Evolutionary conservation across 192 early-diverging fungal species (phyloP), one percentile per base, ranked within the genome.

Genomic region (Coemansia nantahalensis): DNA sequence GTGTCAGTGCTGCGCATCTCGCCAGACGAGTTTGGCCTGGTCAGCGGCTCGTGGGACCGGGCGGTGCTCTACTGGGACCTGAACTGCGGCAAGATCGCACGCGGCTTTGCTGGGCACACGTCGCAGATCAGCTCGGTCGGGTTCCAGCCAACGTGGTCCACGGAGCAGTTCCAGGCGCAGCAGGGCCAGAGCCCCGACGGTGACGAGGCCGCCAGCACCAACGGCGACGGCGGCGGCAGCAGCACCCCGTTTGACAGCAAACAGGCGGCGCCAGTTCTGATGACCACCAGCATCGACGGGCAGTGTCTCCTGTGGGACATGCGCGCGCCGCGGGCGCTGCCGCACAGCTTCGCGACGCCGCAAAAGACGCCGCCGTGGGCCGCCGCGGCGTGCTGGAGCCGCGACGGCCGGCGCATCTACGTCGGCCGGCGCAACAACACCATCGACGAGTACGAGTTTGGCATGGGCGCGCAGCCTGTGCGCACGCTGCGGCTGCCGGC

Each of bases 21-120:
- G 10, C 89, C 90, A 2, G 92, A 87, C 33, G 91, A 98, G 59
- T 78, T 78, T 45, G 81, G 82, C 0, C 65, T 91, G 40, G 80
- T 96, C 41, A 96, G 90, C 61, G 97, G 95, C 6, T 92, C 94
- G 21, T 99, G 97, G 97, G 97, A 99, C 56, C 84, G 90, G 39
- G 77, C 78, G 13, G 74, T 92, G 16, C 33, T 90, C 62, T 74
- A 66, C 54, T 72, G 97, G 95, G 91, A 94, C 60, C 77, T 97
- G 24, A 85, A 98, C 40, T 81, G 68, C 2, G 95, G 95, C 5
- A 51, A 62, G 16, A 45, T 88, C 1, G 75, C 89, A 23, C 81
- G 87, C 4, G 70, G 70, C 12, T 94, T 87, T 68, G 48, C 71
- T 3, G 88, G 89, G 23, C 88, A 90, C 45, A 80, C 68, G 21